Conservation (phyloP, 768 basidiomycete genomes). For the Termitomyces sp. region DNA sequence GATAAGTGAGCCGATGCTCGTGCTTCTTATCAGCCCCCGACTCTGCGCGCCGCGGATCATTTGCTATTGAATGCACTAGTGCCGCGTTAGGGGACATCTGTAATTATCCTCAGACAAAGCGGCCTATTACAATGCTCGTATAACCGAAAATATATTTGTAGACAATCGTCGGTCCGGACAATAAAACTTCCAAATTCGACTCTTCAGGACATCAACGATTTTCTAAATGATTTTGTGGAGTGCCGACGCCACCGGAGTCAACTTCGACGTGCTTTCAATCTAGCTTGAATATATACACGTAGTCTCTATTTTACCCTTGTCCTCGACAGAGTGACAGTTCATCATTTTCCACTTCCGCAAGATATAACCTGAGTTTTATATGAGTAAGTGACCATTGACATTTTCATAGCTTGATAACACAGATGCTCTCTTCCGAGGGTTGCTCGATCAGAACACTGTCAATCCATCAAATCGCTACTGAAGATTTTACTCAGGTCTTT, state of each 20-base stretch:
- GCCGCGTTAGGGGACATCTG: not conserved
- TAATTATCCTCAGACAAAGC: not conserved
- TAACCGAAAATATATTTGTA: not conserved
- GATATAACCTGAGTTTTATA: not conserved
- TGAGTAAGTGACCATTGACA: not conserved
- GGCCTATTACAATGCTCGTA: not conserved
- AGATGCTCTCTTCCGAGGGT: not conserved
- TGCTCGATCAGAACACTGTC: too few relatives aligned
- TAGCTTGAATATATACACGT: too few relatives aligned
- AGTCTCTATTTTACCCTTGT: not conserved
- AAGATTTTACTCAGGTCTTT: not conserved
- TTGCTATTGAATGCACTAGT: too few relatives aligned
- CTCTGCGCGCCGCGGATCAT: not conserved
- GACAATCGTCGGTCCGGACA: not conserved
- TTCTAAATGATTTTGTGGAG: not conserved
- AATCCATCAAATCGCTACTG: not conserved
- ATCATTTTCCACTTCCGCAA: not conserved
- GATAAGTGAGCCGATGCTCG: too few relatives aligned
- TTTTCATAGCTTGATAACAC: not conserved
- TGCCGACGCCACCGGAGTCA: not conserved
- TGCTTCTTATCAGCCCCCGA: not conserved
- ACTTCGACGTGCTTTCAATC: not conserved
- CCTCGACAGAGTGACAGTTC: not conserved
- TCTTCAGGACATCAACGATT: not conserved
- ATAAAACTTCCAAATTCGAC: not conserved